These are phyloP conservation scores for Leishmania tropica DNA, from an alignment of 208 protist species.

Conservation along the genomic window DNA sequence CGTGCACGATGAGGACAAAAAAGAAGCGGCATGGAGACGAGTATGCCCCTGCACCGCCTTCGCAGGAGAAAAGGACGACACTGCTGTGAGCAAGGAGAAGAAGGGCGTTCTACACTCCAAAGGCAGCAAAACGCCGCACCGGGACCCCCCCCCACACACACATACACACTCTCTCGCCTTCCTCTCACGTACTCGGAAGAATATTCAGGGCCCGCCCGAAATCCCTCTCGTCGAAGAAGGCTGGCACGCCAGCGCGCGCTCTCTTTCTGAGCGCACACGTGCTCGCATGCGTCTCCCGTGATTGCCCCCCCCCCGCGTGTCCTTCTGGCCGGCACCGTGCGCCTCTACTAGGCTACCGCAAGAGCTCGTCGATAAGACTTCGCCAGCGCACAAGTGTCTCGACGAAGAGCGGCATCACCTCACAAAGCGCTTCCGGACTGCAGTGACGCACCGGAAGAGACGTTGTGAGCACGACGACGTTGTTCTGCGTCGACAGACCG, in stretches of 20 bases:
- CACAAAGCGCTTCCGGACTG: slow-evolving; percentile 42
- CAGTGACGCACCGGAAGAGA: slow-evolving; percentile 58
- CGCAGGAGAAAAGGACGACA: neutral
- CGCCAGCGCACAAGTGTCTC: slow-evolving; percentile 76
- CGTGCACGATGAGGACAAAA: neutral
- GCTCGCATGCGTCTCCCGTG: neutral
- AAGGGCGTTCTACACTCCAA: neutral
- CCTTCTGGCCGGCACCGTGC: neutral
- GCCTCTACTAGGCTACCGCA: slow-evolving; percentile 9
- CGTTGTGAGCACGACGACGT: slow-evolving; percentile 70
- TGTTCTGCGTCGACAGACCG: slow-evolving; percentile 58
- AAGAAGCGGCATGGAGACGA: neutral
- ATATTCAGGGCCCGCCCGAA: neutral
- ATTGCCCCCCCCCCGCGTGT: neutral
- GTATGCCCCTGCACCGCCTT: neutral
- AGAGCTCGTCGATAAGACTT: slow-evolving; percentile 54
- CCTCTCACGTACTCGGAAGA: neutral
- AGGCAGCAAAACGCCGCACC: neutral
- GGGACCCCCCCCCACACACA: neutral
- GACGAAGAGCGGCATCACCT: slow-evolving; percentile 69
- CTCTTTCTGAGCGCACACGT: neutral
- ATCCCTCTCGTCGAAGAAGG: neutral
- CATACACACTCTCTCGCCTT: neutral
- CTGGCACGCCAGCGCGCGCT: neutral
- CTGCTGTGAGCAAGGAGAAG: neutral